Base-by-base conservation (phyloP, 208 protist genomes). In the Crithidia bombi region DNA sequence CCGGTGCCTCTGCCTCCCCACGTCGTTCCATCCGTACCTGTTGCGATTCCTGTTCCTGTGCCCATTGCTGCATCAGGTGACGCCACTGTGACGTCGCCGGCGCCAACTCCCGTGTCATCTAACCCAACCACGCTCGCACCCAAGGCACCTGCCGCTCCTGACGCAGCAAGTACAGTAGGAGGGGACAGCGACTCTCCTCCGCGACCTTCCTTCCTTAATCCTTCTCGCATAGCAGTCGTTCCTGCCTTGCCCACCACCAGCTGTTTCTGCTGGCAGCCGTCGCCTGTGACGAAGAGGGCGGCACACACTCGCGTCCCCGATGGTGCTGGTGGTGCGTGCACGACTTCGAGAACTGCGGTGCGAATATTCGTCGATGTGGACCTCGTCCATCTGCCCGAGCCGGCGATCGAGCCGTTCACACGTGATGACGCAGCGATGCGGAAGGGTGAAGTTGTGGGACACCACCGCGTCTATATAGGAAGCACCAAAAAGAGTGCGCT, bases 191-290 rank as follows among this genome's bases (percentile, higher is more conserved):
- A 5, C 5, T 26, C 41, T 7, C 26, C 14, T 35, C 21, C 17
- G 33, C 52, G 23, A 9, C 21, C n/a, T 11, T 14, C 3, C 21
- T 5, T 32, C 15, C 32, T 19, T 19, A 4, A 14, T 41, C 11
- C 32, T 25, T 12, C 41, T 15, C 3, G 28, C 52, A 38, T 32
- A 12, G 39, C 23, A 7, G 35, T 19, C 19, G 30, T 75, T 36
- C 61, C 69, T 26, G 39, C 56, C 12, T 12, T 68, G 5, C 61
- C 52, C 12, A 51, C 70, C 3, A 61, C 61, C 4, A 39, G 47
- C 33, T 59, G 46, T 50, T 76, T 67, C 44, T 75, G 43, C 26
- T 75, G 69, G 69, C 69, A 51, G 32, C 39, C 49, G 25, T 11
- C 38, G 49, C 26, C 23, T 10, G 32, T 23, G 1, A 43, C 30